Percentiles rank a stretch among this genome's conserved stretches.
Conservation (phyloP, 164 flowering plant species). For the Chimonanthus salicifolius region DNA sequence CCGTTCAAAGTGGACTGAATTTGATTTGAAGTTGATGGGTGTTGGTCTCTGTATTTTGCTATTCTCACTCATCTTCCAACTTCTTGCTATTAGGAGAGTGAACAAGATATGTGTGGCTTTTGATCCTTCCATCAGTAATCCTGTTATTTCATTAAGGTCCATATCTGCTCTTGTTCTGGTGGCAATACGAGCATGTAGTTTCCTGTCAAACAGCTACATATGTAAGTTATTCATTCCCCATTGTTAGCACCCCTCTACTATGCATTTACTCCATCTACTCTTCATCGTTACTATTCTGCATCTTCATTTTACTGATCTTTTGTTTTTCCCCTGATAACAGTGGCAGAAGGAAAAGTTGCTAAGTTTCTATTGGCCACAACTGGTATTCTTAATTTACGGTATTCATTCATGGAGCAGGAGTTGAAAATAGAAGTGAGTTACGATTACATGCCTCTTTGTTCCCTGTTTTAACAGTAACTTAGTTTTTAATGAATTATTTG, state of each 20-base stretch:
- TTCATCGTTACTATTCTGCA: neutral
- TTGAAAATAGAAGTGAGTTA: conserved; percentile 51
- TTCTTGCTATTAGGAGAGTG: conserved; percentile 38
- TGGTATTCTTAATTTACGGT: conserved; percentile 49
- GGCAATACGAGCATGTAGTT: conserved; percentile 70
- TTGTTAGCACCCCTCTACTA: neutral
- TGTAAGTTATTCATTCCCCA: conserved; percentile 47
- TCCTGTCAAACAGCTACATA: conserved; percentile 91
- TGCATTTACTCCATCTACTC: neutral
- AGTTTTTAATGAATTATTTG: neutral
- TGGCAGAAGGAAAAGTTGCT: conserved; percentile 94
- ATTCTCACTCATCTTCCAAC: conserved; percentile 48
- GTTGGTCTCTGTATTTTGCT: conserved; percentile 59
- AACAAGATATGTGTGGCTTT: conserved; percentile 19
- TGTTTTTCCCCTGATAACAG: conserved; percentile 33
- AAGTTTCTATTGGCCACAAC: conserved; percentile 83
- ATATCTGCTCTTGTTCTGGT: conserved; percentile 41
- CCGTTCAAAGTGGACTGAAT: conserved; percentile 97
- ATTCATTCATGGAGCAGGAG: conserved; percentile 46
- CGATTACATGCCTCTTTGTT: conserved; percentile 3
- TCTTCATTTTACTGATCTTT: neutral
- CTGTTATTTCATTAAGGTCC: conserved; percentile 27
- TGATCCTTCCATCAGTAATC: conserved; percentile 20
- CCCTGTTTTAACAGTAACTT: neutral
- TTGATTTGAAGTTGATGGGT: conserved; percentile 69